Evolutionary conservation across 2,329 filamentous ascomycete species (phyloP), one percentile per base, ranked within the genome.

Genomic region (Cladosporium oxysporum): DNA sequence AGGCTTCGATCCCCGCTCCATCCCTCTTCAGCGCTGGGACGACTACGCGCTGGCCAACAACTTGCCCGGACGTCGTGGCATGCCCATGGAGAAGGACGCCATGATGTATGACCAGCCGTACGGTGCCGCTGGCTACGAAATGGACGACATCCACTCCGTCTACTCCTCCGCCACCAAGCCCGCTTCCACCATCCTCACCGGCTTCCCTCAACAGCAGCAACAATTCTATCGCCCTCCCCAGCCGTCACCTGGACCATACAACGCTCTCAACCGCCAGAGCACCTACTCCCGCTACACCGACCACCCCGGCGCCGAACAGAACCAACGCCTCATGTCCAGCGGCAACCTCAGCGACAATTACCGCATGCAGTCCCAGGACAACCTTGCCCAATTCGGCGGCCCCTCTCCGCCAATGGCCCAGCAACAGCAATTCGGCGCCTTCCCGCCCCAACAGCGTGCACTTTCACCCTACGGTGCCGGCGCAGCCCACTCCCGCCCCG

Each of bases 111-210:
- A 72, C 68, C 61, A 63, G 61, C 61, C 50, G 5, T 63, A 63
- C 35, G 50, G 35, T 26, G 50, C 21, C n/a, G 88, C 90, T 69
- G 82, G 80, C n/a, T 96, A 93, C 74, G 95, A 99, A 80, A 93
- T 98, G 90, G 96, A 99, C 76, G 95, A 99, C 78, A 96, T 98
- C 85, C 93, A 92, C 77, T 97, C 93, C 0, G 89, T 96, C 67
- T 98, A 98, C 83, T 97, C 93, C 5, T 96, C 93, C 0, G 91
- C 93, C 67, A 91, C 93, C 67, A 90, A 94, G 85, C 83, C 93
- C 78, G 85, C 92, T 5, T 90, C 92, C 8, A 97, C 93, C 1
- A 90, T 98, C 69, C 84, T 97, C 66, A 92, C 91, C 16, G 93
- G 92, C 64, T 92, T 97, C 80, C 90, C 72, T 23, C 52, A 55